phyloP scores from a whole-genome alignment of 2,329 filamentous ascomycete species.

The Fusarium sp. region DNA sequence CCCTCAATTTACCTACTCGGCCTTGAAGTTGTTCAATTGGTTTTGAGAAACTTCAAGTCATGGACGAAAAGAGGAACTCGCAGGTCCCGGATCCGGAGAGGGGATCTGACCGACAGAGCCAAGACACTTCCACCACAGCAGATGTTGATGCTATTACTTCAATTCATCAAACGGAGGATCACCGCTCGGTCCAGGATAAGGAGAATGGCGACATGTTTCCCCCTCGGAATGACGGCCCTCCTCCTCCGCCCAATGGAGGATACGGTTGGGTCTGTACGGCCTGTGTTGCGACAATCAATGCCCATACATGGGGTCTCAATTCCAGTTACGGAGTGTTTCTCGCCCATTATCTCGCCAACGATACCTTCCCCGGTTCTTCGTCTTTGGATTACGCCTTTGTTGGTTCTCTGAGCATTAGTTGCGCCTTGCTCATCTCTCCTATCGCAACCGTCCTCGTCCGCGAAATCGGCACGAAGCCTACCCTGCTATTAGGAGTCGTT shows the following conservation, averaged over 20 bases:
- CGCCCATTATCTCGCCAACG: constrained; percentile 66
- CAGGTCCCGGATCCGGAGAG: constrained; percentile 18
- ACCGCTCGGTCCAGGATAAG: constrained; percentile 15
- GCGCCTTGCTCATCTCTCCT: constrained; percentile 75
- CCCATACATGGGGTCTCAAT: constrained; percentile 82
- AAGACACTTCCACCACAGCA: constrained; percentile 36
- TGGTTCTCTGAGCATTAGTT: constrained; percentile 58
- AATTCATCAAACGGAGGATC: constrained; percentile 17
- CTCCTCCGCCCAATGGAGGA: constrained; percentile 67
- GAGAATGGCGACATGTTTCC: constrained; percentile 22
- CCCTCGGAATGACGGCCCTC: constrained; percentile 29
- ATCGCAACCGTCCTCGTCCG: constrained; percentile 72
- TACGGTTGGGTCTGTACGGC: constrained; percentile 63
- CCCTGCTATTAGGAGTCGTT: constrained; percentile 72
- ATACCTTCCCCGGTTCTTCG: constrained; percentile 72
- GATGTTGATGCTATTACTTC: constrained; percentile 38
- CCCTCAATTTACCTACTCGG: background rate
- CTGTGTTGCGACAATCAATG: constrained; percentile 66
- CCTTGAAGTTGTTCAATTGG: constrained; percentile 2
- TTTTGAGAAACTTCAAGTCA: constrained; percentile 9
- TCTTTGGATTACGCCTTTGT: constrained; percentile 80
- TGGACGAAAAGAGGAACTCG: constrained; percentile 36
- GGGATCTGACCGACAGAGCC: constrained; percentile 20
- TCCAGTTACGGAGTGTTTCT: constrained; percentile 63
- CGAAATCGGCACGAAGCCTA: constrained; percentile 71